Percentiles rank a stretch among this genome's conserved stretches.
Conservation (phyloP, 805 yeast genomes). For the Saturnispora silvae region DNA sequence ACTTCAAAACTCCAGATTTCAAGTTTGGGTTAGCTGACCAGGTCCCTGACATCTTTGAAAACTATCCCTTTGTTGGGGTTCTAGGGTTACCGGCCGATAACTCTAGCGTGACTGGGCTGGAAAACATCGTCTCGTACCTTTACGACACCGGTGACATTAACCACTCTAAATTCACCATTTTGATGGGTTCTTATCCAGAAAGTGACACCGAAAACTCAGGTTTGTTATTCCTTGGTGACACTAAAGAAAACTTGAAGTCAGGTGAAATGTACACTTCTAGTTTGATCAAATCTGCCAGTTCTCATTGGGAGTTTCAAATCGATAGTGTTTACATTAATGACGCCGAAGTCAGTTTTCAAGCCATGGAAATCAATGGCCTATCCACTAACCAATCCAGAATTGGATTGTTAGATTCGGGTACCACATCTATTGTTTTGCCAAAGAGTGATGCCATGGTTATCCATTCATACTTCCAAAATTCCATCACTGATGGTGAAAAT, state of each 20-base stretch:
- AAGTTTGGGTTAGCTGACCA: constrained; percentile 42
- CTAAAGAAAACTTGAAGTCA: constrained; percentile 26
- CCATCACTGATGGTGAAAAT: constrained; percentile 51
- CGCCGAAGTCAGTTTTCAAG: constrained; percentile 24
- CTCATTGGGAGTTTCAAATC: constrained; percentile 44
- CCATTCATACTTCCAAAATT: constrained; percentile 40
- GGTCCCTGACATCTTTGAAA: constrained; percentile 43
- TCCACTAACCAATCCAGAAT: constrained; percentile 22
- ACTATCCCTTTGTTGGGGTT: constrained; percentile 48
- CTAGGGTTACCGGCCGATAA: constrained; percentile 46
- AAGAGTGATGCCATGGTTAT: constrained; percentile 41
- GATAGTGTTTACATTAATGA: constrained; percentile 29
- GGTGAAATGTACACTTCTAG: constrained; percentile 34
- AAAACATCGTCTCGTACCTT: constrained; percentile 33
- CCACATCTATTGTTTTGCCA: constrained; percentile 50
- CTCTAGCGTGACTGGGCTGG: constrained; percentile 23
- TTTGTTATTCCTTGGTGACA: constrained; percentile 34
- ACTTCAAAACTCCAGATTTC: constrained; percentile 29
- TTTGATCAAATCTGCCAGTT: constrained; percentile 23
- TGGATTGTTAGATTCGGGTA: constrained; percentile 56
- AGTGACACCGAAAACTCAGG: constrained; percentile 28
- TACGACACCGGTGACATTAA: constrained; percentile 26
- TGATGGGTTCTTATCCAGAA: constrained; percentile 27
- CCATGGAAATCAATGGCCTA: constrained; percentile 14
- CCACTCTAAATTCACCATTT: constrained; percentile 34